Base-by-base conservation (phyloP, 2,329 filamentous ascomycete genomes). In the Teratosphaeriaceae sp. region DNA sequence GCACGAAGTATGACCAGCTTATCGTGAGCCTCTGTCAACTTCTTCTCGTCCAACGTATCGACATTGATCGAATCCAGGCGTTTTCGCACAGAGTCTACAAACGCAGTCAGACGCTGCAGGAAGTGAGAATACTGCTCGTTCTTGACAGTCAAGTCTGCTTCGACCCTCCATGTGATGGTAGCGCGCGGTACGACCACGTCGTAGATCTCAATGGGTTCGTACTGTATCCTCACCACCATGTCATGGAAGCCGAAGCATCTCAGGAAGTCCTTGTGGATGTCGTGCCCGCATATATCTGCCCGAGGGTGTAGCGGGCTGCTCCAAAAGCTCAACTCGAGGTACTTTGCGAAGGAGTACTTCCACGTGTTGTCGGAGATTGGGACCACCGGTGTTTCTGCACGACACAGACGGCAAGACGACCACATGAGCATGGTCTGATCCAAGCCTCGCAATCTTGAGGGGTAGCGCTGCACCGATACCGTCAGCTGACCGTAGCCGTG, bases 291-390 rank as follows among this genome's bases (percentile, higher is more conserved):
- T 64, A 85, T 72, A 21, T 81, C 79, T 35, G 83, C 80, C 51
- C 78, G 81, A 54, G 82, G 80, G 59, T 82, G 85, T 38, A 97
- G 69, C 27, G 87, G 84, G 31, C 80, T 84, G 58, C 89, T 90
- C 89, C 90, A 98, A 64, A 97, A 97, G 2, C 89, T 88, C 15
- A 98, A 72, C 65, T 98, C 92, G 15, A 98, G 73, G 58, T 97
- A 98, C 65, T 98, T 98, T 9, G 88, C 92, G 58, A 98, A 94
- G 0, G 92, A 98, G 63, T 98, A 98, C 62, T 94, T 96, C 85
- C 88, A 98, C 0, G 89, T 94, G 56, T 81, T 88, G 44, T 88
- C 82, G 1, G 90, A 96, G 88, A 98, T 96, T 23, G 84, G 82
- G 52, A 86, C 85, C 37, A 89, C 82, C 29, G 88, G 85, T 0